A percentile compares a stretch with the other conserved stretches of the same genome.
Conservation (phyloP, 2,329 filamentous ascomycete genomes). For the Apiospora pterosperma region DNA sequence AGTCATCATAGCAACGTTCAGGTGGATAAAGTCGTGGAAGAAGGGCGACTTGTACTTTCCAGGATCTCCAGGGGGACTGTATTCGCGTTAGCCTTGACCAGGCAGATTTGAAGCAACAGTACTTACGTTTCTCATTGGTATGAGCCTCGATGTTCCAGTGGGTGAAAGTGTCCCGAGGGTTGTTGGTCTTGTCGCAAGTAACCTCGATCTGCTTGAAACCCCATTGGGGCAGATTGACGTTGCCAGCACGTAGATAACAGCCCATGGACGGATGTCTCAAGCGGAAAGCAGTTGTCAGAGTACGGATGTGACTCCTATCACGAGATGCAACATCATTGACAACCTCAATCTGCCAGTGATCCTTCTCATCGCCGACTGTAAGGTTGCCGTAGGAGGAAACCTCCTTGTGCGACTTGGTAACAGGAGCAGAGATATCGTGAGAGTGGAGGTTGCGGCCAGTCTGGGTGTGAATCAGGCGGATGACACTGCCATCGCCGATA, state of each 20-base stretch:
- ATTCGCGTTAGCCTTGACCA: conserved; percentile 27
- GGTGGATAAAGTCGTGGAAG: conserved; percentile 93
- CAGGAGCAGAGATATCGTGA: conserved; percentile 81
- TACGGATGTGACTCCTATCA: conserved; percentile 81
- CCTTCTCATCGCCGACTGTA: conserved; percentile 94
- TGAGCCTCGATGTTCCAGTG: conserved; percentile 99
- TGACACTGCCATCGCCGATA: conserved; percentile 70
- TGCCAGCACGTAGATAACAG: conserved; percentile 93
- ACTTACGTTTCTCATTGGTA: conserved; percentile 86
- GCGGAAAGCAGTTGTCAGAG: conserved; percentile 89
- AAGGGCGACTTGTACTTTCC: conserved; percentile 96
- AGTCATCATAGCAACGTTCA: conserved; percentile 99
- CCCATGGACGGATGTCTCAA: conserved; percentile 77
- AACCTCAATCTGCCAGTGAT: conserved; percentile 94
- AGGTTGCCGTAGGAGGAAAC: conserved; percentile 95
- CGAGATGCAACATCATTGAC: conserved; percentile 84
- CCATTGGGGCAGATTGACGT: conserved; percentile 96
- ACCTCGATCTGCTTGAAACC: conserved; percentile 99
- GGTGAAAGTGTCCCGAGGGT: conserved; percentile 87
- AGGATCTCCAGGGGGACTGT: conserved; percentile 84
- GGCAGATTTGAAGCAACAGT: neutral
- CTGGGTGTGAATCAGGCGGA: conserved; percentile 90
- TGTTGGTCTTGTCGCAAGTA: conserved; percentile 90
- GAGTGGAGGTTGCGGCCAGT: conserved; percentile 97
- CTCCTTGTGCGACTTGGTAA: conserved; percentile 87